These are phyloP conservation scores for Trichoderma sp. DNA, from an alignment of 2,329 filamentous ascomycete species.

Conservation along the genomic window DNA sequence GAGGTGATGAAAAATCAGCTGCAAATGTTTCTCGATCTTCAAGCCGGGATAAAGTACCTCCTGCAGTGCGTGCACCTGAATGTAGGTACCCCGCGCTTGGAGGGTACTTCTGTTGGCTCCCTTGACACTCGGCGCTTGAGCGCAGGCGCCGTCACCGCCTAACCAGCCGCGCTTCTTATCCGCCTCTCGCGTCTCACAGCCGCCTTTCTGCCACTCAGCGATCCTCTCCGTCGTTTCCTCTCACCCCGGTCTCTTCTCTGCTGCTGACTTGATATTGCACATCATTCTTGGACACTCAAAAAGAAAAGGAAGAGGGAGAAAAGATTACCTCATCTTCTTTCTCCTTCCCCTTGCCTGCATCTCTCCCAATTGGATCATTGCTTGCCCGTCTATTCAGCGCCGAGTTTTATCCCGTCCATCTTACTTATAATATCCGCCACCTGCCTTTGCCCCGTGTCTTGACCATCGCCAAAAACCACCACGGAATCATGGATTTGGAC, in stretches of 20 bases:
- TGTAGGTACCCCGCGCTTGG: constrained; percentile 1
- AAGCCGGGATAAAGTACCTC: neutral
- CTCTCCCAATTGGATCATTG: neutral
- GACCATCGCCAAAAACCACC: neutral
- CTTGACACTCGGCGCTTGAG: neutral
- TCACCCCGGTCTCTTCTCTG: neutral
- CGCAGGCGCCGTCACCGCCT: constrained; percentile 13
- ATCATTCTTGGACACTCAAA: neutral
- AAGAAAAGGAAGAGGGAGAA: neutral
- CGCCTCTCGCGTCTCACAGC: constrained; percentile 8
- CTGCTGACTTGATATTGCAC: neutral
- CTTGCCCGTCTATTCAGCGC: constrained; percentile 26
- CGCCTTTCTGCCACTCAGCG: constrained; percentile 3
- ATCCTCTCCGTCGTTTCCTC: neutral
- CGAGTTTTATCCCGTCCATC: neutral
- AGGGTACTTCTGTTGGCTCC: constrained; percentile 1
- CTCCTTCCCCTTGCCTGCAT: neutral
- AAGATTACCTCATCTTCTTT: neutral
- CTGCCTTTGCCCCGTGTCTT: neutral
- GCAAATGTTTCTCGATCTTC: neutral
- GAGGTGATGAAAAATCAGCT: neutral
- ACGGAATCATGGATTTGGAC: constrained; percentile 58
- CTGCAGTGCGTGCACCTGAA: neutral
- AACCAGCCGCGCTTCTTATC: constrained; percentile 13
- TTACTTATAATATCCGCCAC: neutral